A percentile compares a stretch with the other conserved stretches of the same genome.
Evolutionary conservation across 148 eudicot genomes (phyloP).

Genomic region (Rhododendron vialii): DNA sequence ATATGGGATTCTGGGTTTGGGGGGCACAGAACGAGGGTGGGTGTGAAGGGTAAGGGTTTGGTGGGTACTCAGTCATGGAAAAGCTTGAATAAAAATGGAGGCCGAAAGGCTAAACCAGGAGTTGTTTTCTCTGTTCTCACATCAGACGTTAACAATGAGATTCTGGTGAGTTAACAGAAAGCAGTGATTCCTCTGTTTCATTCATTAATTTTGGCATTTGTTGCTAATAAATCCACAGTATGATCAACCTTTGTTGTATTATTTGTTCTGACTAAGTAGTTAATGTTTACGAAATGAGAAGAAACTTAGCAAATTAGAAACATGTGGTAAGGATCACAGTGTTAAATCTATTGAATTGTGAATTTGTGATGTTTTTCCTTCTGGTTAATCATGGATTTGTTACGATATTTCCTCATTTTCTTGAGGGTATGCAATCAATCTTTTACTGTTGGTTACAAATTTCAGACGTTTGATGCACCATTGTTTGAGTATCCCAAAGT

Average conservation of each 20-base stretch:
- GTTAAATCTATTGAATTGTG: not conserved
- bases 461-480: slow-evolving; percentile 48
- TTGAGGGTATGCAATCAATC: not conserved
- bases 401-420: not conserved
- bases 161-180: slow-evolving; percentile 27
- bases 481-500: slow-evolving; percentile 44
- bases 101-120: slow-evolving; percentile 23
- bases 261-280: not conserved
- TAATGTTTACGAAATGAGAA: not conserved
- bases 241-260: not conserved
- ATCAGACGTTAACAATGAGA: slow-evolving; percentile 36
- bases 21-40: slow-evolving; percentile 32
- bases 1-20: slow-evolving; percentile 15
- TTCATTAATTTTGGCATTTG: not conserved
- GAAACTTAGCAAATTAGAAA: not conserved
- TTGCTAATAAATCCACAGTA: not conserved
- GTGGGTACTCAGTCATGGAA: slow-evolving; percentile 21
- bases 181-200: not conserved
- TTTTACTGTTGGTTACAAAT: not conserved
- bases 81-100: slow-evolving; percentile 14
- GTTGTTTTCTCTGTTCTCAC: slow-evolving; percentile 39
- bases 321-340: not conserved
- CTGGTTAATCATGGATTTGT: not conserved
- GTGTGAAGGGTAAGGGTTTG: slow-evolving; percentile 22
- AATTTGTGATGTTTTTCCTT: not conserved